A percentile compares a stretch with the other conserved stretches of the same genome.
Evolutionary conservation across 257 asterid species (phyloP).

Genomic region (Ligustrum vulgare): DNA sequence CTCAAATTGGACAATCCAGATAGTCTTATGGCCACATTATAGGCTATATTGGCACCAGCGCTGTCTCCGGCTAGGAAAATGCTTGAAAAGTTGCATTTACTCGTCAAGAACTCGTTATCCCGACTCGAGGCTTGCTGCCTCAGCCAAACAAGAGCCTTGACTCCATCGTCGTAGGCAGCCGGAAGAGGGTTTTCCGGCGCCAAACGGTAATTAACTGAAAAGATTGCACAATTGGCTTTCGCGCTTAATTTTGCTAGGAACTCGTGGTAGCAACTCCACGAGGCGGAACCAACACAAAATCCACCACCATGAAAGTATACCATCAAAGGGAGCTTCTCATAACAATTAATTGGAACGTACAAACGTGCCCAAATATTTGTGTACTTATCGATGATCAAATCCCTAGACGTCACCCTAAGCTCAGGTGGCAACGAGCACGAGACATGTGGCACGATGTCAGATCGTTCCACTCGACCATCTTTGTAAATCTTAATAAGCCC

Average conservation of each 20-base stretch:
- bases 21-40: slow-evolving; percentile 41
- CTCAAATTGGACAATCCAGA: neutral
- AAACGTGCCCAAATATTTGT: slow-evolving; percentile 74
- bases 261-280: slow-evolving; percentile 82
- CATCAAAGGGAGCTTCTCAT: slow-evolving; percentile 47
- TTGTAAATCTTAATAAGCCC: slow-evolving; percentile 66
- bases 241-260: slow-evolving; percentile 61
- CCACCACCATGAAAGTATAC: slow-evolving; percentile 90
- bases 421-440: slow-evolving; percentile 42
- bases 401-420: slow-evolving; percentile 51
- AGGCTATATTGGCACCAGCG: slow-evolving; percentile 83
- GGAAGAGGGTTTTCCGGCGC: slow-evolving; percentile 97
- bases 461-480: slow-evolving; percentile 79
- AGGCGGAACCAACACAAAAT: slow-evolving; percentile 81
- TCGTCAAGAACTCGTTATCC: slow-evolving; percentile 41
- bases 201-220: slow-evolving; percentile 67
- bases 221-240: slow-evolving; percentile 45
- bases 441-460: slow-evolving; percentile 57
- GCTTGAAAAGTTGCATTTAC: slow-evolving; percentile 43
- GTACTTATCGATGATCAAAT: slow-evolving; percentile 53
- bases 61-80: slow-evolving; percentile 70
- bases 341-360: slow-evolving; percentile 56
- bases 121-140: slow-evolving; percentile 35
- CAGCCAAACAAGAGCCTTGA: slow-evolving; percentile 51
- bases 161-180: slow-evolving; percentile 80